These are phyloP conservation scores for Plasmodium coatneyi DNA, from an alignment of 169 alveolate species.

Conservation along the genomic window DNA sequence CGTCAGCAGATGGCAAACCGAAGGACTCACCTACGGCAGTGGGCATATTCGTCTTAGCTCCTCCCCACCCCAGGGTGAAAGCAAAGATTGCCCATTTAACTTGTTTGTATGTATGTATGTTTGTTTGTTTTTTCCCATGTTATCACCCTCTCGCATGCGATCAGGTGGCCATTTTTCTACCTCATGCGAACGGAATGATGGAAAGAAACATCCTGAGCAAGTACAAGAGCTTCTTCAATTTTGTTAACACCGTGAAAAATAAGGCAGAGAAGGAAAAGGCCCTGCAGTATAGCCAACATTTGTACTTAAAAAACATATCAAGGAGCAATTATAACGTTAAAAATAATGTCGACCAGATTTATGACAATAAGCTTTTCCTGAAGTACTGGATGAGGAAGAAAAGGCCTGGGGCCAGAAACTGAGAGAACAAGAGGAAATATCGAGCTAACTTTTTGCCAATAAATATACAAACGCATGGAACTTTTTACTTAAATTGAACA, in stretches of 20 bases:
- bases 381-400: conserved; percentile 72
- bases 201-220: conserved; percentile 59
- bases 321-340: conserved; percentile 70
- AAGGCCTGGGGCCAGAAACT: conserved; percentile 73
- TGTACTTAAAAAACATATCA: conserved; percentile 45
- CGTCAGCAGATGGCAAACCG: neutral
- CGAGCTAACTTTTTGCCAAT: neutral
- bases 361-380: conserved; percentile 69
- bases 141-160: neutral
- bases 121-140: neutral
- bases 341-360: conserved; percentile 23
- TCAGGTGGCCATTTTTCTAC: neutral
- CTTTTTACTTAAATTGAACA: neutral
- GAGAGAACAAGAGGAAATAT: neutral
- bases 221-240: conserved; percentile 43
- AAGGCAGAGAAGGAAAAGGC: conserved; percentile 39
- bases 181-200: neutral
- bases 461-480: neutral
- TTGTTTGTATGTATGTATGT: neutral
- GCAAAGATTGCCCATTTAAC: neutral
- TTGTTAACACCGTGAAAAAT: conserved; percentile 46
- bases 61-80: neutral
- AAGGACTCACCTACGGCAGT: neutral
- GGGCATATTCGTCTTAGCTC: neutral
- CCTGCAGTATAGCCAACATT: conserved; percentile 19